Base-by-base conservation (phyloP, 352 stramenopile genomes). In the Thraustochytrium sp. region DNA sequence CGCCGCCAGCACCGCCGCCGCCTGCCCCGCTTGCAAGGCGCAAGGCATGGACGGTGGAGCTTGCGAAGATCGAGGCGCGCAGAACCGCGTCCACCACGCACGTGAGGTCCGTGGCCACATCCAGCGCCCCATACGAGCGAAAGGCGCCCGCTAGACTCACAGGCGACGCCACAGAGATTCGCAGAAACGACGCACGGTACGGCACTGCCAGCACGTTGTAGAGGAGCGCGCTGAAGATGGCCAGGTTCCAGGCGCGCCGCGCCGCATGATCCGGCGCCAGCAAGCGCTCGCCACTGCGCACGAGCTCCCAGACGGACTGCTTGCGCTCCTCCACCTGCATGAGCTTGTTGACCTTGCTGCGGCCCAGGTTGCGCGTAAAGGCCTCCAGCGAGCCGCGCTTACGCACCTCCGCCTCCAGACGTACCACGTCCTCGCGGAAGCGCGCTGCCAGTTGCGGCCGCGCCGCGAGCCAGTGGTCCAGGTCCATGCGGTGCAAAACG, bases 271-370 rank as follows among this genome's bases (percentile, higher is more conserved):
- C 8, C 42, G 42, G 48, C 29, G 68, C 29, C 9, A 80, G 34
- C n/a, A 80, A 44, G 16, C 34, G n/a, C 11, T 29, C 2, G 3
- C 68, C 68, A 21, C 4, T 55, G 44, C 68, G 63, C 23, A 80
- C 13, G 9, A 23, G 16, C 63, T 53, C 13, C 36, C 23, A 18
- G 31, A 5, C 26, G 5, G 23, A 29, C 62, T 75, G 74, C 62
- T 54, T 49, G 16, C 18, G 26, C 23, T 0, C 23, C 16, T 80
- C 68, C 23, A 65, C 51, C 26, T 21, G 3, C 38, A 80, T 75
- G 46, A 80, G 53, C 11, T 80, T 80, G 13, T 80, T 80, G 13
- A 80, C 68, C 51, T 80, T 80, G 48, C 34, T 51, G 16, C 26
- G 5, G 23, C 31, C 40, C 11, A 80, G 68, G n/a, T 80, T 80